phyloP scores from a whole-genome alignment of 306 rosid genomes.

The Begonia masoniana region DNA sequence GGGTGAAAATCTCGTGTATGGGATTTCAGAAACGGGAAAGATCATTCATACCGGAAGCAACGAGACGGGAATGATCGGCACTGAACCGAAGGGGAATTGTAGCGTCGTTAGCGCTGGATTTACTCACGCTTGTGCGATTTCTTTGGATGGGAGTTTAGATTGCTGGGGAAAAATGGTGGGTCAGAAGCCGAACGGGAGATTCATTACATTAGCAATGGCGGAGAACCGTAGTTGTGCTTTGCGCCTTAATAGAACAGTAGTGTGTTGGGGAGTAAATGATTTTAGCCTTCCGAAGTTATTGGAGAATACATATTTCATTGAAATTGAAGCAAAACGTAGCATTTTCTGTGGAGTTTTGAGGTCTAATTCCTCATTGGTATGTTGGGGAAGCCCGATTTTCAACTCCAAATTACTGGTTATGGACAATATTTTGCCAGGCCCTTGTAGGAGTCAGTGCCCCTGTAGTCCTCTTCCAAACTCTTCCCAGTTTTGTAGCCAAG shows the following conservation, averaged over 20 bases:
- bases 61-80: conserved; percentile 4
- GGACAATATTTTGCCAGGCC: conserved; percentile 53
- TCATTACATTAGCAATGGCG: conserved; percentile 61
- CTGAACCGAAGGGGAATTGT: conserved; percentile 15
- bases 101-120: conserved; percentile 35
- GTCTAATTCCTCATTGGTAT: conserved; percentile 30
- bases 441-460: conserved; percentile 40
- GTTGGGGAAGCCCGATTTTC: conserved; percentile 52
- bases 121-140: conserved; percentile 54
- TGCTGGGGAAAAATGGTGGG: conserved; percentile 59
- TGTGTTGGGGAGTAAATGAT: conserved; percentile 62
- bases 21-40: conserved; percentile 15
- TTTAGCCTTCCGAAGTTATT: conserved; percentile 41
- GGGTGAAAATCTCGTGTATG: conserved; percentile 60
- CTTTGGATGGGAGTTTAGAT: conserved; percentile 14
- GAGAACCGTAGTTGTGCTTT: conserved; percentile 57
- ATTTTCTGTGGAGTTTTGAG: conserved; percentile 55
- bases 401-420: conserved; percentile 28
- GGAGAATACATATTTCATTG: conserved; percentile 14
- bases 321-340: conserved; percentile 43
- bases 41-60: conserved; percentile 32
- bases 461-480: conserved; percentile 15
- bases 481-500: conserved; percentile 16
- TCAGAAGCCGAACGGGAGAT: conserved; percentile 24
- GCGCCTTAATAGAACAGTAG: conserved; percentile 16